Percentiles rank a stretch among this genome's conserved stretches.
These are phyloP conservation scores for Hirsutella minnesotensis DNA, from an alignment of 2,329 filamentous ascomycete species.

Conservation along the genomic window DNA sequence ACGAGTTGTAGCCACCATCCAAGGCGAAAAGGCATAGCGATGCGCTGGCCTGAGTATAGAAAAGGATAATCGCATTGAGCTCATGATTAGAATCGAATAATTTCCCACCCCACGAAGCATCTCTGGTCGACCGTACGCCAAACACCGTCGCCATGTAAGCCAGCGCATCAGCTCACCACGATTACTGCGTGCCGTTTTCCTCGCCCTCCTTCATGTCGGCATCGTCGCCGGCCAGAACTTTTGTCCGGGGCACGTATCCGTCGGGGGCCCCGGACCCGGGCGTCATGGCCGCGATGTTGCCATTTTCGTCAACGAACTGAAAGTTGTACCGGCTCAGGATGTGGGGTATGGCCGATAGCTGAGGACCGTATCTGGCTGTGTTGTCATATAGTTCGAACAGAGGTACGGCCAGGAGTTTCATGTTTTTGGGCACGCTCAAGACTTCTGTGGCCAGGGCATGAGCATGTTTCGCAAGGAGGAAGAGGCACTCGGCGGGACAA, in stretches of 20 bases:
- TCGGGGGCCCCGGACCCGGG: constrained; percentile 54
- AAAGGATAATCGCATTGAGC: not conserved
- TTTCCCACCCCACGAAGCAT: constrained; percentile 5
- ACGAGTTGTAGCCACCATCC: constrained; percentile 83
- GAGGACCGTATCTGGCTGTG: constrained; percentile 84
- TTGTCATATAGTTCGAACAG: constrained; percentile 98
- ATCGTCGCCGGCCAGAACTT: constrained; percentile 52
- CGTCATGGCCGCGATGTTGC: constrained; percentile 74
- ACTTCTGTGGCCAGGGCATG: constrained; percentile 49
- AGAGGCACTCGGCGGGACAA: not conserved
- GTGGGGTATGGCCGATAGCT: constrained; percentile 92
- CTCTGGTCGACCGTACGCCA: constrained; percentile 14
- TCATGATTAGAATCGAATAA: constrained; percentile 1
- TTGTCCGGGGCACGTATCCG: constrained; percentile 49
- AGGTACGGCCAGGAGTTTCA: constrained; percentile 95
- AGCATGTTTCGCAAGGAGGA: constrained; percentile 1
- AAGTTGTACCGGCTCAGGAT: constrained; percentile 93
- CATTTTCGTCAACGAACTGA: constrained; percentile 90
- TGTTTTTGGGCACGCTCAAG: constrained; percentile 94
- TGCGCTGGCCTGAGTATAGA: not conserved
- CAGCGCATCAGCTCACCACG: constrained; percentile 8
- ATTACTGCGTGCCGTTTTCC: constrained; percentile 25
- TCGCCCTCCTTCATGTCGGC: constrained; percentile 50
- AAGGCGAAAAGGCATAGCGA: constrained; percentile 58
- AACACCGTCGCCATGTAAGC: constrained; percentile 23